Conservation (phyloP, 1,139 yeast genomes). For the Blastobotrys raffinosifermentans region DNA sequence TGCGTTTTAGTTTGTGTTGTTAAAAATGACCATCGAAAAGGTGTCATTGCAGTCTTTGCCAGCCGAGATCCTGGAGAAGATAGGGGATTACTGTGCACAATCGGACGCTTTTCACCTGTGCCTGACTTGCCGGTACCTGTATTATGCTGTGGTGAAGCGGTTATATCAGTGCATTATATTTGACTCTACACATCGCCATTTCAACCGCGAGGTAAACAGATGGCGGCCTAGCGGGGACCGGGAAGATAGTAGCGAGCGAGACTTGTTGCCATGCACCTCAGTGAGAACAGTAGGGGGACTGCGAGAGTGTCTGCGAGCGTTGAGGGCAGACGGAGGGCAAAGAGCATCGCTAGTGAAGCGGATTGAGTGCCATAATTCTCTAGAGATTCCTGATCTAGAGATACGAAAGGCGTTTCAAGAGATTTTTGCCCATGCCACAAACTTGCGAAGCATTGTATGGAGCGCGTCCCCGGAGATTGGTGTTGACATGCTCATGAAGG, state of each 20-base stretch:
- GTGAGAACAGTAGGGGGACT: slow-evolving; percentile 25
- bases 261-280: slow-evolving; percentile 16
- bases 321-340: slow-evolving; percentile 7
- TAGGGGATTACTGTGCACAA: slow-evolving; percentile 21
- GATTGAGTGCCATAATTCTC: slow-evolving; percentile 20
- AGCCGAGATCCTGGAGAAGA: slow-evolving; percentile 25
- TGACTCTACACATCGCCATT: slow-evolving; percentile 22
- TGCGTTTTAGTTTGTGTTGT: too few relatives aligned
- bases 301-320: slow-evolving; percentile 19
- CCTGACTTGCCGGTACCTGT: slow-evolving; percentile 15
- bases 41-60: too few relatives aligned
- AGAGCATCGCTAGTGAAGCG: slow-evolving; percentile 17
- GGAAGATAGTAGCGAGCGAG: too few relatives aligned
- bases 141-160: slow-evolving; percentile 18
- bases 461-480: slow-evolving; percentile 21
- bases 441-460: slow-evolving; percentile 19
- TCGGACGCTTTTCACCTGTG: slow-evolving; percentile 24
- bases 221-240: neutral
- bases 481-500: slow-evolving; percentile 15
- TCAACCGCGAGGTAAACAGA: slow-evolving; percentile 17
- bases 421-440: slow-evolving; percentile 17
- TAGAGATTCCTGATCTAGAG: slow-evolving; percentile 23
- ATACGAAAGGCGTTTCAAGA: slow-evolving; percentile 13
- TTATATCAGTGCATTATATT: slow-evolving; percentile 23
- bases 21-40: too few relatives aligned